These are phyloP conservation scores for Aspergillus sergii DNA, from an alignment of 2,329 filamentous ascomycete genomes.

Conservation along the genomic window DNA sequence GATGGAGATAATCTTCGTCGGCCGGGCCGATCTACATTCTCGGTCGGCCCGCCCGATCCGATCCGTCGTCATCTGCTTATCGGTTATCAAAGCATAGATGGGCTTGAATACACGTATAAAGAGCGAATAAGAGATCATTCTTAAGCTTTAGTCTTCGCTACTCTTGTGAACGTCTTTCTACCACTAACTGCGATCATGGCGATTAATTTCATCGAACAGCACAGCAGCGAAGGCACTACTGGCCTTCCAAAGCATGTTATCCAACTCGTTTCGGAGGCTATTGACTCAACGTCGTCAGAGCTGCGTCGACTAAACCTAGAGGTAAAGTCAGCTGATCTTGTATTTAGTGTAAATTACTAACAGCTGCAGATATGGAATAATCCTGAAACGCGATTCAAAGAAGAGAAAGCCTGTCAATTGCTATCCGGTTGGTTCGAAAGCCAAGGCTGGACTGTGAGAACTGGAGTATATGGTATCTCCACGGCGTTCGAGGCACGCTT, in stretches of 20 bases:
- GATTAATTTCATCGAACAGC: background rate
- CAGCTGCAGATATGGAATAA: background rate
- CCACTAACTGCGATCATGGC: background rate
- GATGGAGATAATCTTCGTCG: background rate
- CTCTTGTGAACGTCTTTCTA: background rate
- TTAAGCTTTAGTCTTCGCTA: rapidly evolving
- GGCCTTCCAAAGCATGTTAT: background rate
- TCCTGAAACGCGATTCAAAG: background rate
- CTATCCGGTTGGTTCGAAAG: background rate
- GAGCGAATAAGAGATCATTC: background rate
- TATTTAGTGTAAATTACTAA: background rate
- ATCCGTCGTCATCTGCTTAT: background rate
- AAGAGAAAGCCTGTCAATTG: background rate
- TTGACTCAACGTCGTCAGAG: background rate
- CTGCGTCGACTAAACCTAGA: background rate
- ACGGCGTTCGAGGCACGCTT: background rate
- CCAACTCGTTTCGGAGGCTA: background rate
- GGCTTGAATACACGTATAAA: background rate
- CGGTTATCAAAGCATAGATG: background rate
- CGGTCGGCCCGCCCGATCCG: background rate
- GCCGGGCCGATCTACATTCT: background rate
- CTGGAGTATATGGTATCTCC: background rate
- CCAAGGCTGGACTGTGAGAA: background rate
- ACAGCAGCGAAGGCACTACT: background rate
- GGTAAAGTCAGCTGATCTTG: background rate